These are phyloP conservation scores for Jamesozyma piceae DNA, from an alignment of 805 yeast genomes.

Conservation along the genomic window DNA sequence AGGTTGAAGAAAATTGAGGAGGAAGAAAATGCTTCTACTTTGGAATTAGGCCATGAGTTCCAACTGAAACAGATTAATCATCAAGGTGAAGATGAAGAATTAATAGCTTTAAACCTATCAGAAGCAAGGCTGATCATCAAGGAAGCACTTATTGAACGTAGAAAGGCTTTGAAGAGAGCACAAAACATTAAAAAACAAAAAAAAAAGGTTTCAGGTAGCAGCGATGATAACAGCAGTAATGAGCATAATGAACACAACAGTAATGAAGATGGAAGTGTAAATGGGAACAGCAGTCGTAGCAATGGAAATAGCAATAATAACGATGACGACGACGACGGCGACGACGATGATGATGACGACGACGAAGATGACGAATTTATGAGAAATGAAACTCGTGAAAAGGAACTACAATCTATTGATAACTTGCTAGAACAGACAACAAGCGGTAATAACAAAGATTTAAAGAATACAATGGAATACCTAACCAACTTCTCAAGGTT, in stretches of 20 bases:
- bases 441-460: conserved; percentile 75
- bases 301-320: background rate
- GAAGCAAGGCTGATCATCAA: conserved; percentile 86
- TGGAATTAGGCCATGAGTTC: conserved; percentile 90
- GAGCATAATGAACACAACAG: conserved; percentile 19
- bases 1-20: conserved; percentile 59
- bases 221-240: conserved; percentile 2
- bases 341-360: conserved; percentile 18
- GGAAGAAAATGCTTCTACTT: conserved; percentile 83
- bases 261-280: conserved; percentile 7
- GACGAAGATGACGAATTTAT: conserved; percentile 30
- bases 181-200: conserved; percentile 4
- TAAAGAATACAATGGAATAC: conserved; percentile 86
- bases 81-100: conserved; percentile 64
- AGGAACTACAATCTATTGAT: conserved; percentile 30
- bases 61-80: conserved; percentile 71
- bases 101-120: conserved; percentile 77
- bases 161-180: conserved; percentile 41
- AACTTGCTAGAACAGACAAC: conserved; percentile 29
- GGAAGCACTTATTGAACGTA: conserved; percentile 76
- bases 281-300: conserved; percentile 11
- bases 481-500: conserved; percentile 80
- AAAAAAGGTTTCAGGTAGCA: conserved; percentile 2
- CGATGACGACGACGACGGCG: conserved; percentile 5
- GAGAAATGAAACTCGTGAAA: conserved; percentile 42